These are phyloP conservation scores for Lasiodiplodia hormozganensis DNA, from an alignment of 2,329 filamentous ascomycete species.

Conservation along the genomic window DNA sequence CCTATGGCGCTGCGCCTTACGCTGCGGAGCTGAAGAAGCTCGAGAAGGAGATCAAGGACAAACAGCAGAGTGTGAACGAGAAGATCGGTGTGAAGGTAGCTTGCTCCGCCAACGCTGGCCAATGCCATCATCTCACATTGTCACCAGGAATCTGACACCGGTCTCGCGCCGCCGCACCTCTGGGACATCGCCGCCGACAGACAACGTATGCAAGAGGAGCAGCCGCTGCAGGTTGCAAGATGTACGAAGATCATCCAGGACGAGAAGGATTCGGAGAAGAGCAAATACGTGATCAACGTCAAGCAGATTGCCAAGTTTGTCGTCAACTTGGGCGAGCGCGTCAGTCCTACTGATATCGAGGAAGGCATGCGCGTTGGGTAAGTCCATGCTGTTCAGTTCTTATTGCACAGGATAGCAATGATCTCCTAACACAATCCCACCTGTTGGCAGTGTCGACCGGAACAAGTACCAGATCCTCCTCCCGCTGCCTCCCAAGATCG, in stretches of 20 bases:
- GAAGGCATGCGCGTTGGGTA: constrained; percentile 97
- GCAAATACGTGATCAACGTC: constrained; percentile 99
- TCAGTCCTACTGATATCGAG: constrained; percentile 98
- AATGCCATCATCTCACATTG: neutral
- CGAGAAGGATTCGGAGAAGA: constrained; percentile 94
- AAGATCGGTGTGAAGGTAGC: constrained; percentile 88
- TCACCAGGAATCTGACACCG: constrained; percentile 90
- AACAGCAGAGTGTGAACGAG: constrained; percentile 96
- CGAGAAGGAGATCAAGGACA: constrained; percentile 99
- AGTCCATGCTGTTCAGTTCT: constrained; percentile 36
- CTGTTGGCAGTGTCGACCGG: constrained; percentile 73
- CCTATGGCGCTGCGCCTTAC: constrained; percentile 96
- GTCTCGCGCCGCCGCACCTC: constrained; percentile 95
- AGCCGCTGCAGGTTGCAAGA: constrained; percentile 93
- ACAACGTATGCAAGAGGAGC: constrained; percentile 98
- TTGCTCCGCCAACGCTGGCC: neutral
- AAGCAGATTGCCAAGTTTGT: constrained; percentile 99
- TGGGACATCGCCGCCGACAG: constrained; percentile 98
- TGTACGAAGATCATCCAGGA: constrained; percentile 99
- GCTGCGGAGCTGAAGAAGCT: constrained; percentile 93
- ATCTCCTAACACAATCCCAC: constrained; percentile 27
- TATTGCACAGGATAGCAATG: constrained; percentile 1
- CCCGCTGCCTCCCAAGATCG: constrained; percentile 95
- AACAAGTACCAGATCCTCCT: constrained; percentile 99
- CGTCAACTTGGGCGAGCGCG: constrained; percentile 94